A percentile compares a stretch with the other conserved stretches of the same genome.
phyloP scores from a whole-genome alignment of 805 yeast genomes.

The Kodamaea laetipori region DNA sequence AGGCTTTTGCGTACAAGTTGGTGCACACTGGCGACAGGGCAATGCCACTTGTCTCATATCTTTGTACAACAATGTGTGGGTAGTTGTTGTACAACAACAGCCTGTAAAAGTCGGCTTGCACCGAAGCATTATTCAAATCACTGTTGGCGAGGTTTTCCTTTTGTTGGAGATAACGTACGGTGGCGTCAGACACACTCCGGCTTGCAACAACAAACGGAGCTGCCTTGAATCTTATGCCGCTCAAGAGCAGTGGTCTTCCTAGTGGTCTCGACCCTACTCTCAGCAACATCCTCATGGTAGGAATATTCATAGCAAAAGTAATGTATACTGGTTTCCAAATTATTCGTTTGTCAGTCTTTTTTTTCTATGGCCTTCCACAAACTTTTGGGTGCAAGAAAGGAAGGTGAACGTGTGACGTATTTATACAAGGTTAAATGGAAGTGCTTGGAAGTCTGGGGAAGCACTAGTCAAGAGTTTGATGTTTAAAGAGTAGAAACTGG shows the following conservation, averaged over 20 bases:
- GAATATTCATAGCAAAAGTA: neutral
- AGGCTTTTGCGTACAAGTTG: conserved; percentile 75
- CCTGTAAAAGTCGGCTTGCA: conserved; percentile 84
- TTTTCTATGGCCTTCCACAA: conserved; percentile 4
- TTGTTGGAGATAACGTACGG: conserved; percentile 34
- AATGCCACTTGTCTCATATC: conserved; percentile 94
- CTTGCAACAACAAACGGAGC: neutral
- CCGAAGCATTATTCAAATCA: conserved; percentile 62
- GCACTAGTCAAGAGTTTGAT: too few relatives aligned
- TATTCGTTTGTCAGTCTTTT: conserved; percentile 4
- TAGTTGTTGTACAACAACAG: conserved; percentile 75
- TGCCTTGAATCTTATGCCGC: neutral
- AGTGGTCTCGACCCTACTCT: neutral
- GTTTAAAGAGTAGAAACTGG: too few relatives aligned
- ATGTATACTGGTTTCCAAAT: neutral
- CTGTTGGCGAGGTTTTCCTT: conserved; percentile 87
- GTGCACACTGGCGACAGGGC: conserved; percentile 81
- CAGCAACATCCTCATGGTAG: conserved; percentile 4
- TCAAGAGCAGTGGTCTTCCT: neutral
- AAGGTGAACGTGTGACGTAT: neutral
- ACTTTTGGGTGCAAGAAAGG: neutral
- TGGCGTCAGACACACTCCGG: conserved; percentile 25
- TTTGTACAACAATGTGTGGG: conserved; percentile 94
- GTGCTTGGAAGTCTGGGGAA: too few relatives aligned
- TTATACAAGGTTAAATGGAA: too few relatives aligned